phyloP scores from a whole-genome alignment of 2,329 filamentous ascomycete genomes.

The Plectosphaerella sp. region DNA sequence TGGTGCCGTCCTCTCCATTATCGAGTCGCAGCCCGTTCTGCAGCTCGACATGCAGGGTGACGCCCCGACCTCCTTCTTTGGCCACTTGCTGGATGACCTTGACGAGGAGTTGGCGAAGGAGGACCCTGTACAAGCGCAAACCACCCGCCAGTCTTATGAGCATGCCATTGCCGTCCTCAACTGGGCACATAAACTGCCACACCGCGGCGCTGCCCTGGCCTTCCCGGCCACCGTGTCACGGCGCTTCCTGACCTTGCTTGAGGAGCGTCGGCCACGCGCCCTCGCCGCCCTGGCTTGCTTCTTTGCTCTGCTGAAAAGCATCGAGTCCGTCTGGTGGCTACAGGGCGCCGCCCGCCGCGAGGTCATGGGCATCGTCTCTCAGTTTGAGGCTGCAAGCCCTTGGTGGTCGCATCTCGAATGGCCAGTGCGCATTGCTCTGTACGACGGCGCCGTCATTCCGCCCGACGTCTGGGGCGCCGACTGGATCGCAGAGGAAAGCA shows the following conservation, averaged over 20 bases:
- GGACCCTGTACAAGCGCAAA: slow-evolving; percentile 23
- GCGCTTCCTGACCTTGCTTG: slow-evolving; percentile 56
- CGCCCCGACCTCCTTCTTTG: slow-evolving; percentile 52
- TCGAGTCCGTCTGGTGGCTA: slow-evolving; percentile 66
- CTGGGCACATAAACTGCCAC: slow-evolving; percentile 59
- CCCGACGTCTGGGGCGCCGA: slow-evolving; percentile 53
- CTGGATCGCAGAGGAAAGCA: slow-evolving; percentile 38
- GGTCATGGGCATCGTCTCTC: slow-evolving; percentile 57
- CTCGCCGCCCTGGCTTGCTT: slow-evolving; percentile 62
- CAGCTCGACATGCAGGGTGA: slow-evolving; percentile 53
- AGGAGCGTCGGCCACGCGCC: slow-evolving; percentile 54
- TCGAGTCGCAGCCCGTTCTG: slow-evolving; percentile 60
- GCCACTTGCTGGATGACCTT: slow-evolving; percentile 52
- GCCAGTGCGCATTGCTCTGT: slow-evolving; percentile 55
- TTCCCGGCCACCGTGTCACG: slow-evolving; percentile 62
- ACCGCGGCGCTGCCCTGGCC: slow-evolving; percentile 53
- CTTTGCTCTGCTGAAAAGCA: slow-evolving; percentile 59
- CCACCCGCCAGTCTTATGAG: slow-evolving; percentile 52
- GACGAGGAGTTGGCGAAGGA: slow-evolving; percentile 46
- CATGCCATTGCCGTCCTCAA: slow-evolving; percentile 63
- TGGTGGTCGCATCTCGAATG: slow-evolving; percentile 61
- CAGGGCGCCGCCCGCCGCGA: slow-evolving; percentile 62
- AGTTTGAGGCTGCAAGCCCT: slow-evolving; percentile 53
- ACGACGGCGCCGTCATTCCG: slow-evolving; percentile 48
- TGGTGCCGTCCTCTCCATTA: slow-evolving; percentile 53